A percentile compares a stretch with the other conserved stretches of the same genome.
Evolutionary conservation across 192 early-diverging fungal species (phyloP).

Genomic region (Coemansia sp.): DNA sequence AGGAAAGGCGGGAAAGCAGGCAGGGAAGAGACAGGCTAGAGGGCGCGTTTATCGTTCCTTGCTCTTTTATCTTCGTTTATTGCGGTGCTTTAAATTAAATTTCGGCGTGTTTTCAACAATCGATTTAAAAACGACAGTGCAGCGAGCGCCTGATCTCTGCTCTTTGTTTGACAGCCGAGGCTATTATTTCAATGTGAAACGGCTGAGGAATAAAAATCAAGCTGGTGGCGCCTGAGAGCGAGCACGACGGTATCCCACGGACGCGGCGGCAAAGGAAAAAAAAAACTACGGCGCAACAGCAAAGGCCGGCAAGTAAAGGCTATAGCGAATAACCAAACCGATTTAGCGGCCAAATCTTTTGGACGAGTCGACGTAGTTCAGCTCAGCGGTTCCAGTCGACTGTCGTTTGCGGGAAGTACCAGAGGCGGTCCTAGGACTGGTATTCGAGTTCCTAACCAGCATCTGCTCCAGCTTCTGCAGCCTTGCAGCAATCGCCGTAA

Average conservation of each 20-base stretch:
- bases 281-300: no score
- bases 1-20: neutral
- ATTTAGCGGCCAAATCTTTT: slow-evolving; percentile 28
- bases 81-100: no score
- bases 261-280: no score
- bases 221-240: neutral
- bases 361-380: slow-evolving; percentile 33
- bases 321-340: no score
- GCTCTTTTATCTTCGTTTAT: no score
- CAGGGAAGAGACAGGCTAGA: no score
- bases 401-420: slow-evolving; percentile 16
- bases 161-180: neutral
- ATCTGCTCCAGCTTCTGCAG: slow-evolving; percentile 40
- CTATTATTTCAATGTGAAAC: neutral
- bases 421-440: slow-evolving; percentile 30
- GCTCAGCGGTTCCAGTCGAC: slow-evolving; percentile 16
- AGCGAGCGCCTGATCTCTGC: neutral
- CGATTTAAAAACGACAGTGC: neutral
- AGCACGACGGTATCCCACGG: no score
- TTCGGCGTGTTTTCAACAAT: neutral
- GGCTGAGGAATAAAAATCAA: neutral
- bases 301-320: no score
- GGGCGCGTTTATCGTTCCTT: no score
- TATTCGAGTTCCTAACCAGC: slow-evolving; percentile 15
- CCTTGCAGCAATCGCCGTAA: slow-evolving; percentile 37